A percentile compares a stretch with the other conserved stretches of the same genome.
phyloP scores from a whole-genome alignment of 805 yeast genomes.

The Candida berthetii region DNA sequence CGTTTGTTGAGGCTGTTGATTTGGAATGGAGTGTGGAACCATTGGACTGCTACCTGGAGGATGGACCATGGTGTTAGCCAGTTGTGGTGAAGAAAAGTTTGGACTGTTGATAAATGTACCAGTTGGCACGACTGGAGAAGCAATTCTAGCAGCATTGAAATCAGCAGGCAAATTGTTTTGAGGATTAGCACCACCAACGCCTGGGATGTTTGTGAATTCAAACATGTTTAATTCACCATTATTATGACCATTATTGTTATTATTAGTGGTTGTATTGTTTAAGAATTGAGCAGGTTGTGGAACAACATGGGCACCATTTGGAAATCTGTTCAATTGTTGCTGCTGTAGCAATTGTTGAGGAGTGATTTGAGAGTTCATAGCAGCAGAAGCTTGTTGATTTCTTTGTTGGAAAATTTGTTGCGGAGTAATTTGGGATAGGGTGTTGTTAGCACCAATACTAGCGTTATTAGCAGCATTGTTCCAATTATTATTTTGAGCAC shows the following conservation, averaged over 20 bases:
- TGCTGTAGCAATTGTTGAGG: constrained; percentile 19
- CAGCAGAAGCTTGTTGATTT: constrained; percentile 3
- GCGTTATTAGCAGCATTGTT: not conserved
- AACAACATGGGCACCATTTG: not conserved
- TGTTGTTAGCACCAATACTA: too few species aligned
- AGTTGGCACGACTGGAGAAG: constrained; percentile 6
- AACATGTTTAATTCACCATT: not conserved
- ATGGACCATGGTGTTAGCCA: constrained; percentile 1
- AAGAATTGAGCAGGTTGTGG: constrained; percentile 4
- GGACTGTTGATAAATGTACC: constrained; percentile 4
- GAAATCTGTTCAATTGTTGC: not conserved
- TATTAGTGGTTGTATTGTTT: not conserved
- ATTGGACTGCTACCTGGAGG: not conserved
- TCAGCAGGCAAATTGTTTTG: not conserved
- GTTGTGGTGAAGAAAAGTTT: constrained; percentile 8
- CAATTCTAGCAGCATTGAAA: constrained; percentile 1
- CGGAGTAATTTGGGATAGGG: constrained; percentile 3
- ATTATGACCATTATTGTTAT: not conserved
- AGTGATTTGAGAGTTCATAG: constrained; percentile 17
- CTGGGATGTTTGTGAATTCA: constrained; percentile 1
- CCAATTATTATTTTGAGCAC: not conserved
- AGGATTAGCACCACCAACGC: not conserved
- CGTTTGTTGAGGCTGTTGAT: not conserved
- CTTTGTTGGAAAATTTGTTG: constrained; percentile 9
- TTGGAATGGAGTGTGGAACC: not conserved